These are phyloP conservation scores for Fusarium caatingaense DNA, from an alignment of 2,329 filamentous ascomycete species.

Conservation along the genomic window DNA sequence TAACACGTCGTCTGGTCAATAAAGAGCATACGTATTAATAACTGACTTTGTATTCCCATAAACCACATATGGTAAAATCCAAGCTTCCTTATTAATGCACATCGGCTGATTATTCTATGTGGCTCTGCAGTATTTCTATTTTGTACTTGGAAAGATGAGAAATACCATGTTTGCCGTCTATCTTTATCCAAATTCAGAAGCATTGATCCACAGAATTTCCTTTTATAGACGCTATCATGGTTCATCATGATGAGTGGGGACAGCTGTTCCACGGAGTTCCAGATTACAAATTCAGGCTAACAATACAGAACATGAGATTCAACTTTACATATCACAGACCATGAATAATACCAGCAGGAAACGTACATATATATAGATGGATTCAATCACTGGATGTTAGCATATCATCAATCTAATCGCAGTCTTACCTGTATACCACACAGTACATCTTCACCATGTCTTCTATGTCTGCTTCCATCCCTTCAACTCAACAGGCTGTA, in stretches of 20 bases:
- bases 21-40: not conserved
- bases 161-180: not conserved
- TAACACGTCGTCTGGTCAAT: not conserved
- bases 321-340: not conserved
- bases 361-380: not conserved
- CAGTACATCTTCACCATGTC: conserved; percentile 25
- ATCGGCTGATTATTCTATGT: not conserved
- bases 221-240: not conserved
- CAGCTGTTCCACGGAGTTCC: conserved; percentile 23
- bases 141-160: not conserved
- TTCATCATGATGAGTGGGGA: conserved; percentile 3
- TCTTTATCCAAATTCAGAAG: not conserved
- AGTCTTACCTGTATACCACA: not conserved
- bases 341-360: not conserved
- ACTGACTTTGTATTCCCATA: not conserved
- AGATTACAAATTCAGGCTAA: conserved; percentile 18
- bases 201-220: not conserved
- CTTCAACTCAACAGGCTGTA: conserved; percentile 72
- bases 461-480: conserved; percentile 52
- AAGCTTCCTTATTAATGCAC: not conserved
- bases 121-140: not conserved
- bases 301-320: not conserved
- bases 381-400: not conserved
- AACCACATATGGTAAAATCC: too few species aligned
- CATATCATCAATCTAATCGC: not conserved